phyloP scores from a whole-genome alignment of 768 basidiomycete genomes.

The Cystobasidium tubakii region DNA sequence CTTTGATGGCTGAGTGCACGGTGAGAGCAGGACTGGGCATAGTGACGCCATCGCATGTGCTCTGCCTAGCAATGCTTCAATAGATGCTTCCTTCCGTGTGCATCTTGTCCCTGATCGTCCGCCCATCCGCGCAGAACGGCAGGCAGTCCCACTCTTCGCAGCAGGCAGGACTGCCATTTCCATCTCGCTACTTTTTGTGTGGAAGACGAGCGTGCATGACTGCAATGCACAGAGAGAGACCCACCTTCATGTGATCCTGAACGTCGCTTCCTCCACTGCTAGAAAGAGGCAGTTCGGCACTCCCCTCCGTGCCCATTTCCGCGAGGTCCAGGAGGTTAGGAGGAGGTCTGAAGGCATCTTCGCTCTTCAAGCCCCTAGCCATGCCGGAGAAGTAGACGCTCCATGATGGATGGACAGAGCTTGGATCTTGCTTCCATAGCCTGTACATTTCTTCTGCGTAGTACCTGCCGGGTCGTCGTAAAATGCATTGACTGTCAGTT shows the following conservation, averaged over 20 bases:
- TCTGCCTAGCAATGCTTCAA: too few species aligned
- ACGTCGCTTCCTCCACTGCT: constrained; percentile 66
- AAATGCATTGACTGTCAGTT: background rate
- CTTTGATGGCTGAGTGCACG: background rate
- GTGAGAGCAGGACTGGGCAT: too few species aligned
- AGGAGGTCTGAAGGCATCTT: constrained; percentile 77
- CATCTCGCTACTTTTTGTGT: background rate
- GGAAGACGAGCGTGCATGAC: too few species aligned
- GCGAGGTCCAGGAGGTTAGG: constrained; percentile 58
- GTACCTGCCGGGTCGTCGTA: constrained; percentile 63
- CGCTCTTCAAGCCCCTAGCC: constrained; percentile 64
- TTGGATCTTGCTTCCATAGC: constrained; percentile 61
- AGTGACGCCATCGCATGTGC: too few species aligned
- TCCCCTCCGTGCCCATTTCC: constrained; percentile 59
- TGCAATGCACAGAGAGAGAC: constrained; percentile 36
- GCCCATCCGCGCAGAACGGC: background rate
- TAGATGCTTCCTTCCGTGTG: background rate
- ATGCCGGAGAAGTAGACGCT: constrained; percentile 86
- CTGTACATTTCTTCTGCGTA: constrained; percentile 95
- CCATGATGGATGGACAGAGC: constrained; percentile 91
- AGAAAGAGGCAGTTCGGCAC: constrained; percentile 72
- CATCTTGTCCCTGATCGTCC: background rate
- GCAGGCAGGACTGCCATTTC: too few species aligned
- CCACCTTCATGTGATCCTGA: constrained; percentile 88
- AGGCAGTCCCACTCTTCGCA: background rate